Base-by-base conservation (phyloP, 2,329 filamentous ascomycete genomes). In the Pseudofabraea citricarpa region DNA sequence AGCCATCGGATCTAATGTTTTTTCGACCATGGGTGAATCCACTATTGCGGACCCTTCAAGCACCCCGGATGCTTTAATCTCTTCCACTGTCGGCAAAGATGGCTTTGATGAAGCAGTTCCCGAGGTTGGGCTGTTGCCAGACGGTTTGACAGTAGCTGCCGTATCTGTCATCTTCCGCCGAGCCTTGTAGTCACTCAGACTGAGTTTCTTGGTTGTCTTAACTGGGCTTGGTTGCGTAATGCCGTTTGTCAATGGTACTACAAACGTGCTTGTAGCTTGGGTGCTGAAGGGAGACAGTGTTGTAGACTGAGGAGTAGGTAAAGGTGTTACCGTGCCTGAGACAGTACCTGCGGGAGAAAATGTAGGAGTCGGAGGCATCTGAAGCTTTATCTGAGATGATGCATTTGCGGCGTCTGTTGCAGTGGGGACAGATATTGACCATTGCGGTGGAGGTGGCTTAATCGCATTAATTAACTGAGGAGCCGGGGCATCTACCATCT, bases 121-220 rank as follows among this genome's bases (percentile, higher is more conserved):
- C 5, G 60, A 49, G 1, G 59, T 59, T 8, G 69, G 67, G 46
- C 53, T 58, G 20, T 49, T 54, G 31, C 50, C 56, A 12, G 47
- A 37, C 36, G 48, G 18, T 42, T 56, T 59, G 6, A 44, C 47
- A 3, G 42, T 39, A 22, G 35, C 46, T 4, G 46, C 41, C 10
- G 53, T 42, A 32, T 59, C 52, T 6, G 48, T 43, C 22, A 49
- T 56, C 47, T 68, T 70, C 21, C 63, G 68, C 54, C 57, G 70
- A 3, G 71, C 70, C 3, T 79, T 81, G 55, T 85, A 85, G 55
- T 84, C 81, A 54, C 79, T 83, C 2, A 84, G 60, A 49, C 77
- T 83, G 27, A 85, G 64, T 60, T 83, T 84, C 69, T 85, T 84
- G 15, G 54, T 56, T 63, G 82, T 83, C 43, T 57, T 60, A 23